Evolutionary conservation across 2,329 filamentous ascomycete species (phyloP), one percentile per base, ranked within the genome.

Genomic region (Xylariomycetidae sp.): DNA sequence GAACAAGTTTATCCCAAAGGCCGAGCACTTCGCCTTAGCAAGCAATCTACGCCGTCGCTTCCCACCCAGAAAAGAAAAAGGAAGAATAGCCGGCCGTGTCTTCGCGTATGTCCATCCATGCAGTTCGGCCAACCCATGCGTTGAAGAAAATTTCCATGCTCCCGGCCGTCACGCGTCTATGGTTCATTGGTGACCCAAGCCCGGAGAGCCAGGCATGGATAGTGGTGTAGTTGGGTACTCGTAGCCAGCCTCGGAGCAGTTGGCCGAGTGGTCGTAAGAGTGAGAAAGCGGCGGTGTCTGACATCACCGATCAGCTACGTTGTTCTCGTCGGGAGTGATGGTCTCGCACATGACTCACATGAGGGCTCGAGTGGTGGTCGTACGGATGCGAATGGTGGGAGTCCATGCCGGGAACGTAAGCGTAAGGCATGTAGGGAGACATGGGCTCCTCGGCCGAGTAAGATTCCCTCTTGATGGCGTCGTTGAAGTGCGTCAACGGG

Each of bases 221-320:
- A 82, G 64, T 40, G 82, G 82, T 33, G 82, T 86, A 26, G 74
- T 74, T 23, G 81, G 82, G 60, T 79, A 79, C 44, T 78, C 72
- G 53, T 74, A 79, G 37, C 72, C 70, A 40, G 70, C 64, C 48
- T 80, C 76, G 19, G 75, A 79, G 57, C 74, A 76, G 50, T 66
- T 70, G 40, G 73, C 64, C 32, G 79, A 85, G 56, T 78, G 74
- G 50, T 84, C 79, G 58, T 79, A 84, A 18, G 78, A 82, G 56
- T 83, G 80, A 51, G 80, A 83, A 49, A 87, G 74, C 54, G 83
- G 79, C 63, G 83, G 83, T 59, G 83, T 87, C 83, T 88, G 64
- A 50, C 47, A 58, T 52, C 49, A 60, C 57, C 58, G 58, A 64
- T 73, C 67, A 72, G 71, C 66, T 65, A 62, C 57, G 57, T 53